These are phyloP conservation scores for Hyphodiscus hymeniophilus DNA, from an alignment of 495 filamentous ascomycete species.

Conservation along the genomic window DNA sequence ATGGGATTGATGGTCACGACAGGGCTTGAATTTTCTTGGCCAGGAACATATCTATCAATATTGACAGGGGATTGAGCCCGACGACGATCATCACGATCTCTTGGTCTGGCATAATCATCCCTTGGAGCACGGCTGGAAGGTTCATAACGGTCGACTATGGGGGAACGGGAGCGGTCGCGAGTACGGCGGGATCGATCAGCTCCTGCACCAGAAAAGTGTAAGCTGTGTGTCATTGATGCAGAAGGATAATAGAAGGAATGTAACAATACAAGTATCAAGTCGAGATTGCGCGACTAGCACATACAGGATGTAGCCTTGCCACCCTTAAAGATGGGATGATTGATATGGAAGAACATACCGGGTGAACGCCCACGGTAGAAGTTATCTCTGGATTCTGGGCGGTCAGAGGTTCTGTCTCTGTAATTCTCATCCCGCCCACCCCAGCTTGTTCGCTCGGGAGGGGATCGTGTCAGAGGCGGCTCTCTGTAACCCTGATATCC, in stretches of 20 bases:
- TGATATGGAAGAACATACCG: slow-evolving; percentile 37
- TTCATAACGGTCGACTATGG: slow-evolving; percentile 64
- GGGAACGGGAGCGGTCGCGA: slow-evolving; percentile 63
- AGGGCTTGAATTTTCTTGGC: slow-evolving; percentile 53
- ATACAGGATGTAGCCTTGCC: not conserved
- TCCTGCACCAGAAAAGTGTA: slow-evolving; percentile 12
- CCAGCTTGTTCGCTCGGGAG: slow-evolving; percentile 38
- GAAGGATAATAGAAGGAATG: not conserved
- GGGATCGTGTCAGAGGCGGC: slow-evolving; percentile 36
- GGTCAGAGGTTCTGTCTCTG: slow-evolving; percentile 34
- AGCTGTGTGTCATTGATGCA: not conserved
- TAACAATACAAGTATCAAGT: too few species aligned
- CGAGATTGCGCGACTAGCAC: not conserved
- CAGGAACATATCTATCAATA: slow-evolving; percentile 94
- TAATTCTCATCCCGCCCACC: slow-evolving; percentile 36
- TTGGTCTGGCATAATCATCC: slow-evolving; percentile 58
- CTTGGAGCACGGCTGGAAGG: slow-evolving; percentile 45
- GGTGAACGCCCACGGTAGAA: slow-evolving; percentile 50
- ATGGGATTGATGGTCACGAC: slow-evolving; percentile 65
- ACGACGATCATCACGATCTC: slow-evolving; percentile 54
- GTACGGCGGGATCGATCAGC: slow-evolving; percentile 27
- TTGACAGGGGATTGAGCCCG: slow-evolving; percentile 57
- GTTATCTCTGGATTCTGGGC: slow-evolving; percentile 34
- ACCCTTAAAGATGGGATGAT: not conserved
- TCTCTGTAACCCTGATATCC: slow-evolving; percentile 21